Base-by-base conservation (phyloP, 306 rosid genomes). In the Spatholobus suberectus region DNA sequence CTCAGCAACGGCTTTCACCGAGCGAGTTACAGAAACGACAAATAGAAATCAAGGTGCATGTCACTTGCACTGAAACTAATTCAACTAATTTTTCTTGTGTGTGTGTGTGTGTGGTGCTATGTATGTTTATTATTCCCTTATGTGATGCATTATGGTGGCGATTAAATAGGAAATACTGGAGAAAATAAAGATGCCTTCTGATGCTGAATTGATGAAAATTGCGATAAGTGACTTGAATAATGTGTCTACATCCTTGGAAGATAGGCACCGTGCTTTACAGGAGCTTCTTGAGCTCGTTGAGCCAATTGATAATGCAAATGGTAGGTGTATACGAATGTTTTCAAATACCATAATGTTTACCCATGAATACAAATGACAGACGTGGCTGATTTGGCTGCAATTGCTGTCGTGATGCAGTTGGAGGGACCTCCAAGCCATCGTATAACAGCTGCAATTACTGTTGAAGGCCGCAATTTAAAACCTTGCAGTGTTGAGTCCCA, bases 231-330 rank as follows among this genome's bases (percentile, higher is more conserved):
- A 95, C 87, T 87, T 95, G 88, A 90, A 85, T 51, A 93, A 95
- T 83, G 83, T 81, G 40, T 93, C 97, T 66, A 38, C 91, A 13
- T 82, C 98, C 70, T 80, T 87, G 87, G 93, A 90, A 88, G 94
- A 95, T 85, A 91, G 87, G 34, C 81, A 76, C 82, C 94, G 92
- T 13, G 99, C 96, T 18, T 77, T 95, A 4, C 84, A 90, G 68
- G 98, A 95, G 88, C 97, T 95, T 58, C 86, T 92, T 55, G 72
- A 84, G 55, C 99, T 95, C 44, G 99, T 95, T 68, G 99, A 95
- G 86, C 85, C 94, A 2, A 85, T 92, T 54, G 92, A 92, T 82
- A 93, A 95, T 78, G 97, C 98, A 49, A 92, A 95, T 78, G 98
- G 99, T 90, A 68, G 17, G 86, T 86, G 15, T 81, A 11, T 85